These are phyloP conservation scores for Russula compacta DNA, from an alignment of 768 basidiomycete genomes.

Conservation along the genomic window DNA sequence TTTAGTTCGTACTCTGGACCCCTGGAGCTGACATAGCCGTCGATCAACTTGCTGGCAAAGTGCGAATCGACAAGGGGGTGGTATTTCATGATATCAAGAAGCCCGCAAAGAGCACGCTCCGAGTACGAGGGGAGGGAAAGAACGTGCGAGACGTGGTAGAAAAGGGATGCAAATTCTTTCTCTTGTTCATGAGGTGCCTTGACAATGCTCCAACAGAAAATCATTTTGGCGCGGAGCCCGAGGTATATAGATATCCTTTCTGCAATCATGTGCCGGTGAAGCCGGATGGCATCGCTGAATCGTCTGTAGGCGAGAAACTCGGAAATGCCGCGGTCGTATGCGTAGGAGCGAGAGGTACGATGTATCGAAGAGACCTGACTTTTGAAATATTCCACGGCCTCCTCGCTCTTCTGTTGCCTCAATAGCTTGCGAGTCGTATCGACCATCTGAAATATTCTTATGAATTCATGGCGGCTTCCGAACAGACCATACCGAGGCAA, in stretches of 20 bases:
- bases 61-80: conserved; percentile 7
- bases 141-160: conserved; percentile 20
- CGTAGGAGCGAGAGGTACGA: conserved; percentile 8
- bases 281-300: conserved; percentile 31
- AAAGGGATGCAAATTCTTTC: conserved; percentile 12
- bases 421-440: neutral
- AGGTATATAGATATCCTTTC: conserved; percentile 33
- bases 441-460: neutral
- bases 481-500: too few species aligned
- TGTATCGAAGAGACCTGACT: neutral
- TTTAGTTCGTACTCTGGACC: conserved; percentile 10
- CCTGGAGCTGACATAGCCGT: conserved; percentile 10
- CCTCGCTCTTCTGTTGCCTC: neutral
- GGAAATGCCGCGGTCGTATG: conserved; percentile 33
- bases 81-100: conserved; percentile 26
- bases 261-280: conserved; percentile 36
- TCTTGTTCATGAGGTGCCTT: conserved; percentile 20
- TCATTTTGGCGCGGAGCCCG: conserved; percentile 34
- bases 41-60: conserved; percentile 17
- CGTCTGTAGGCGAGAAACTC: conserved; percentile 33
- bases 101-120: conserved; percentile 24
- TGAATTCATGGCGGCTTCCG: neutral
- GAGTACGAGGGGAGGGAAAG: conserved; percentile 22
- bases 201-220: conserved; percentile 28
- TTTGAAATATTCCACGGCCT: neutral